A percentile compares a stretch with the other conserved stretches of the same genome.
These are phyloP conservation scores for Cystofilobasidium bisporidii DNA, from an alignment of 768 basidiomycete species.

Conservation along the genomic window DNA sequence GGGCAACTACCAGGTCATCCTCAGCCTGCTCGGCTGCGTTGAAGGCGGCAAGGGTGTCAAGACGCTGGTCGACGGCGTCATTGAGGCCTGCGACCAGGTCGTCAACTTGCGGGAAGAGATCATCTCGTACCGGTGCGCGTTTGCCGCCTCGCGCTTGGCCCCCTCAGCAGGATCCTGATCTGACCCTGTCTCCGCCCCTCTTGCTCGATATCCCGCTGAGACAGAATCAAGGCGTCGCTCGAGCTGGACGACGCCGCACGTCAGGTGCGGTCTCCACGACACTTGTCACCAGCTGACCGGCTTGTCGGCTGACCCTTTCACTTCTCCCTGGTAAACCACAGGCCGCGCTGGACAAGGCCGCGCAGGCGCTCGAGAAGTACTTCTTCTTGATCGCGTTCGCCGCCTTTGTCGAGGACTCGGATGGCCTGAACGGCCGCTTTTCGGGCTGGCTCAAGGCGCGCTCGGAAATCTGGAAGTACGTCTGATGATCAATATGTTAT, in stretches of 20 bases:
- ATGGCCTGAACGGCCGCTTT: constrained; percentile 56
- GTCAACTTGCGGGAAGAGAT: constrained; percentile 85
- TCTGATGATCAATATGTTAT: neutral
- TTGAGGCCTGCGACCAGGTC: constrained; percentile 67
- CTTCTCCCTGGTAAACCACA: no score
- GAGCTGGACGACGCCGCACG: constrained; percentile 39
- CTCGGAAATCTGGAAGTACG: constrained; percentile 88
- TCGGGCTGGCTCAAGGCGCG: constrained; percentile 81
- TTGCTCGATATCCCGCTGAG: no score
- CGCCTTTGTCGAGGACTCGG: constrained; percentile 60
- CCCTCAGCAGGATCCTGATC: no score
- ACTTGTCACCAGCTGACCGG: constrained; percentile 8
- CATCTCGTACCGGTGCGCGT: constrained; percentile 61
- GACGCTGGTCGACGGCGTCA: constrained; percentile 75
- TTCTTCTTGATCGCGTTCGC: constrained; percentile 94
- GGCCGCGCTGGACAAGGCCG: constrained; percentile 54
- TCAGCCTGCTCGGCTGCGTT: constrained; percentile 84
- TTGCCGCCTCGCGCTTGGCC: no score
- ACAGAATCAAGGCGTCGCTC: constrained; percentile 25
- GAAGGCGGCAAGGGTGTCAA: constrained; percentile 81
- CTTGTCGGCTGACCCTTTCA: no score
- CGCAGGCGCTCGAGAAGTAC: constrained; percentile 76
- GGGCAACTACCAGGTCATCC: constrained; percentile 83
- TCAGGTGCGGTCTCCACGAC: constrained; percentile 37
- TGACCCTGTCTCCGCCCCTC: no score